Evolutionary conservation across 179 eudicot genomes (phyloP), one percentile per base, ranked within the genome.

Genomic region (Spergularia azorica): DNA sequence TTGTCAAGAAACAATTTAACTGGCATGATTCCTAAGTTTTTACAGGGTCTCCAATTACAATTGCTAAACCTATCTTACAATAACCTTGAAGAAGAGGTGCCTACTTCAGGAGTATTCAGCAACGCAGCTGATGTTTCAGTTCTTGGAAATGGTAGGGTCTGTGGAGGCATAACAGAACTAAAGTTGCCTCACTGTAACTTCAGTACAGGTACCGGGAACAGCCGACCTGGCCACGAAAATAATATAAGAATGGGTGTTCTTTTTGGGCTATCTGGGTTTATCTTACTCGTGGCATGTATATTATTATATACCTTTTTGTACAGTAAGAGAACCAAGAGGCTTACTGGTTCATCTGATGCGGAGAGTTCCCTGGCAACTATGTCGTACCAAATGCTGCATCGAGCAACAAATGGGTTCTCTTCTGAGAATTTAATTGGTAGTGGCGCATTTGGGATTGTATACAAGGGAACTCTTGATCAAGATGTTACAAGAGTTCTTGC

Each of bases 111-210:
- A 1, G 60, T 83, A 9, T 83, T 85, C 52, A 38, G 20, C 39
- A 83, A 78, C 74, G 60, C 59, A 20, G 78, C 74, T 55, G 76
- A 58, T n/a, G 10, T 83, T 43, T 80, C 77, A 17, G 4, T 83
- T 0, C 16, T 0, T 12, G 81, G 77, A 43, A 83, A 83, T 26
- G 57, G 9, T 14, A 70, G 63, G 61, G 73, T 82, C 0, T 82
- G 85, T 72, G 88, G 88, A 48, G 88, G 88, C 16, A 50, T 74
- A 12, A 60, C 76, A 0, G 43, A 67, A 26, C 41, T 85, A 52
- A 50, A 79, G 10, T 60, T 82, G 3, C 80, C 76, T 2, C n/a
- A 5, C n/a, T 85, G 85, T 67, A 48, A 12, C 20, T 8, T 56
- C 13, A 39, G 7, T 4, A 60, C 2, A 17, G 11, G 7, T 59